A percentile compares a stretch with the other conserved stretches of the same genome.
Evolutionary conservation across 805 yeast genomes (phyloP).

Genomic region (Wickerhamomyces mucosus): DNA sequence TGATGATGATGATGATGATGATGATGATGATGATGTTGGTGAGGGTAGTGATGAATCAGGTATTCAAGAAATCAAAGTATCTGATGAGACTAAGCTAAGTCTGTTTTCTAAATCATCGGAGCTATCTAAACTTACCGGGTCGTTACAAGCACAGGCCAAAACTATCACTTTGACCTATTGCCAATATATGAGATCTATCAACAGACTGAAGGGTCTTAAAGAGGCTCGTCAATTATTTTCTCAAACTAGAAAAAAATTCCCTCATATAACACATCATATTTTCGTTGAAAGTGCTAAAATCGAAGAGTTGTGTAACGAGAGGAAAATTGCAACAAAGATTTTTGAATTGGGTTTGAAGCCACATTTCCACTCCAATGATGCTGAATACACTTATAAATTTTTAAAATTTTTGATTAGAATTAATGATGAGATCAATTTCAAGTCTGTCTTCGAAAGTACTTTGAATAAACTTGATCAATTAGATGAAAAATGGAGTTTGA

Average conservation of each 20-base stretch:
- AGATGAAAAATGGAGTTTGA: constrained; percentile 27
- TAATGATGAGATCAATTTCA: constrained; percentile 62
- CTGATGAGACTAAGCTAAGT: constrained; percentile 6
- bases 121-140: constrained; percentile 4
- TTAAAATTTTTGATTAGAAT: constrained; percentile 59
- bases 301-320: constrained; percentile 59
- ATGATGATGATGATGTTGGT: constrained; percentile 3
- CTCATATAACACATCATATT: constrained; percentile 57
- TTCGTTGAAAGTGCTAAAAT: constrained; percentile 75
- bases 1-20: constrained; percentile 8
- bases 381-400: constrained; percentile 58
- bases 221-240: constrained; percentile 70
- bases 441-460: constrained; percentile 75
- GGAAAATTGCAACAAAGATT: constrained; percentile 59
- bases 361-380: constrained; percentile 37
- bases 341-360: constrained; percentile 69
- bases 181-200: constrained; percentile 60
- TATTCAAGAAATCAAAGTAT: neutral
- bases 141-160: constrained; percentile 15
- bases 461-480: constrained; percentile 30
- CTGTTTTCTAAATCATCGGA: constrained; percentile 8
- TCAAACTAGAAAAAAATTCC: constrained; percentile 48
- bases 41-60: constrained; percentile 6
- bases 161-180: constrained; percentile 59
- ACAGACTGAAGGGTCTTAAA: constrained; percentile 55